A percentile compares a stretch with the other conserved stretches of the same genome.
Evolutionary conservation across 257 asterid species (phyloP).

Genomic region (Gentiana straminea): DNA sequence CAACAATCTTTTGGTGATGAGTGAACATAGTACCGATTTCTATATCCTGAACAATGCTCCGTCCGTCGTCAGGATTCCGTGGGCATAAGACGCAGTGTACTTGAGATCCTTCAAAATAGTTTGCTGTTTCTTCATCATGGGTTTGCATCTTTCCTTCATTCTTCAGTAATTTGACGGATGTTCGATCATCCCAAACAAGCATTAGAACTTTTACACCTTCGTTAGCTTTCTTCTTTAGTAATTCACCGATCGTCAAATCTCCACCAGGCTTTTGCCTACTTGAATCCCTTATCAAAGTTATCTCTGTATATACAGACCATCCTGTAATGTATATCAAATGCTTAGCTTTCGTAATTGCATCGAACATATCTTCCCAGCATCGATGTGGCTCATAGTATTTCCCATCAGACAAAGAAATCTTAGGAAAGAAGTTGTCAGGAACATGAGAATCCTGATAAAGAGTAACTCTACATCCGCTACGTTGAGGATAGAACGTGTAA

Average conservation of each 20-base stretch:
- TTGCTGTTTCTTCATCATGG: constrained; percentile 49
- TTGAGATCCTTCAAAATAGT: constrained; percentile 26
- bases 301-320: constrained; percentile 60
- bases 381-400: constrained; percentile 44
- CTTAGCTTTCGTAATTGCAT: constrained; percentile 37
- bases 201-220: constrained; percentile 61
- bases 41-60: constrained; percentile 42
- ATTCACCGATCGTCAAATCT: constrained; percentile 47
- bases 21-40: constrained; percentile 52
- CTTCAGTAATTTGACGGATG: constrained; percentile 42
- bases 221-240: constrained; percentile 48
- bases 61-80: constrained; percentile 64
- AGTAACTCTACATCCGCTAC: constrained; percentile 42
- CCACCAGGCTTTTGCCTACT: constrained; percentile 51
- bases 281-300: constrained; percentile 38
- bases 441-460: constrained; percentile 64
- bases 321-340: constrained; percentile 60
- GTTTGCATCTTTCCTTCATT: constrained; percentile 60
- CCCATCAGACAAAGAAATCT: constrained; percentile 52
- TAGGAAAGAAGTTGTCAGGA: constrained; percentile 48
- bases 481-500: constrained; percentile 49
- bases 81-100: constrained; percentile 65
- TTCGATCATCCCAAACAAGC: constrained; percentile 73
- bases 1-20: constrained; percentile 60
- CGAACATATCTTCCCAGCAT: constrained; percentile 67